Percentiles rank a stretch among this genome's conserved stretches.
Evolutionary conservation across 2,329 filamentous ascomycete genomes (phyloP).

Genomic region (Grosmannia huntii): DNA sequence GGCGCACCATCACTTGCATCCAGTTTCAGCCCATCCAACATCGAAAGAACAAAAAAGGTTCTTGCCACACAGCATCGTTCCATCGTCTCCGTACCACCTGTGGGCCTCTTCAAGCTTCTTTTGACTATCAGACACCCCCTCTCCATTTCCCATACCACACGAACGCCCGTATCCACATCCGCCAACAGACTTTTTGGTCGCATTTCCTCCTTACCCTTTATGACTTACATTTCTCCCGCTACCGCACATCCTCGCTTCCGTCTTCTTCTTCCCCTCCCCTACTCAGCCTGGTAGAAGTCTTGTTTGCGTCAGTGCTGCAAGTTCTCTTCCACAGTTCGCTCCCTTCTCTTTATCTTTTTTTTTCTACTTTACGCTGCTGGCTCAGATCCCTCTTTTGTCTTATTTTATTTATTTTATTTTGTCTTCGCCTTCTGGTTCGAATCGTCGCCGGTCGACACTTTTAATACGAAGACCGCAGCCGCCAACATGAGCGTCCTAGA

Average conservation of each 20-base stretch:
- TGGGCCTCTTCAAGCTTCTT: neutral
- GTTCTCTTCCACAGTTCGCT: constrained; percentile 22
- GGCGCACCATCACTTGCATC: neutral
- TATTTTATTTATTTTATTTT: constrained; percentile 20
- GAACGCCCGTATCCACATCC: neutral
- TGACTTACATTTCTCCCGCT: constrained; percentile 23
- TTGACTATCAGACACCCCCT: neutral
- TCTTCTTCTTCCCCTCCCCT: constrained; percentile 17
- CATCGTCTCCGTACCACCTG: neutral
- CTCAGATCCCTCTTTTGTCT: constrained; percentile 38
- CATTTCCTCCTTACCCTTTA: constrained; percentile 19
- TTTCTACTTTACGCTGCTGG: constrained; percentile 39
- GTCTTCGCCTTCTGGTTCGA: neutral
- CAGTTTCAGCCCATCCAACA: neutral
- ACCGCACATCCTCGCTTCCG: constrained; percentile 7
- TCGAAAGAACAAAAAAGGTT: neutral
- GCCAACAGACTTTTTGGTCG: neutral
- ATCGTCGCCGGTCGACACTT: constrained; percentile 32
- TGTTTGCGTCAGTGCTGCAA: constrained; percentile 22
- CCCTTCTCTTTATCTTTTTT: constrained; percentile 19
- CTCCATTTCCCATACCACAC: neutral
- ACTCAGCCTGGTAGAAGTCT: constrained; percentile 33
- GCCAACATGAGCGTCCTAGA: constrained; percentile 26
- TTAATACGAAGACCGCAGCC: constrained; percentile 19
- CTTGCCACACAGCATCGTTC: neutral